Evolutionary conservation across 805 yeast genomes (phyloP), one percentile per base, ranked within the genome.

Genomic region (Wickerhamiella cacticola): DNA sequence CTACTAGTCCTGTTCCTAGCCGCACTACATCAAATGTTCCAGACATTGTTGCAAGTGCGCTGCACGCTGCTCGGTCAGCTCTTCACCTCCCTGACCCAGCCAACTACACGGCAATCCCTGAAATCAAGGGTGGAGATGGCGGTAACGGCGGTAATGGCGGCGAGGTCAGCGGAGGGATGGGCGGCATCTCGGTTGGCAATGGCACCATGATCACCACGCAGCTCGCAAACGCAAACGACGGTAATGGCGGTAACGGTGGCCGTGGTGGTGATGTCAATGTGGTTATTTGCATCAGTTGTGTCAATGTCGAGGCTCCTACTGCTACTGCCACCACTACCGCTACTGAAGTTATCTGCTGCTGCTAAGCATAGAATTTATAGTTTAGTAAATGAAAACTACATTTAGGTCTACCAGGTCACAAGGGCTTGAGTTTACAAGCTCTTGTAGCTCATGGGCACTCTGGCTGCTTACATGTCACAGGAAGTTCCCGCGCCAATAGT

Each of bases 401-500:
- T n/a, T n/a, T n/a, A n/a, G n/a, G n/a, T n/a, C n/a, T n/a, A n/a
- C n/a, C n/a, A n/a, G n/a, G n/a, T n/a, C n/a, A n/a, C n/a, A n/a
- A n/a, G n/a, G n/a, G n/a, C n/a, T n/a, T n/a, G n/a, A n/a, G n/a
- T n/a, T n/a, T n/a, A n/a, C n/a, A n/a, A n/a, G n/a, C n/a, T n/a
- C n/a, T n/a, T n/a, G n/a, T n/a, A n/a, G n/a, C n/a, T n/a, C n/a
- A n/a, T n/a, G n/a, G n/a, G n/a, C n/a, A n/a, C n/a, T n/a, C 16
- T 31, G 36, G 36, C 29, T 23, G 42, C 42, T 39, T 39, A 31
- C 41, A 34, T 38, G 38, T 10, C 36, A 18, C 18, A 28, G 16
- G 94, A 89, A 63, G 96, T 89, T 63, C 81, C 88, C 51, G 78
- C 87, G 50, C 94, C 96, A 23, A 72, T 89, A 5, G 94, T 89